Percentiles rank a stretch among this genome's conserved stretches.
phyloP scores from a whole-genome alignment of 176 grass and related monocot genomes.

The Musa troglodytarum region DNA sequence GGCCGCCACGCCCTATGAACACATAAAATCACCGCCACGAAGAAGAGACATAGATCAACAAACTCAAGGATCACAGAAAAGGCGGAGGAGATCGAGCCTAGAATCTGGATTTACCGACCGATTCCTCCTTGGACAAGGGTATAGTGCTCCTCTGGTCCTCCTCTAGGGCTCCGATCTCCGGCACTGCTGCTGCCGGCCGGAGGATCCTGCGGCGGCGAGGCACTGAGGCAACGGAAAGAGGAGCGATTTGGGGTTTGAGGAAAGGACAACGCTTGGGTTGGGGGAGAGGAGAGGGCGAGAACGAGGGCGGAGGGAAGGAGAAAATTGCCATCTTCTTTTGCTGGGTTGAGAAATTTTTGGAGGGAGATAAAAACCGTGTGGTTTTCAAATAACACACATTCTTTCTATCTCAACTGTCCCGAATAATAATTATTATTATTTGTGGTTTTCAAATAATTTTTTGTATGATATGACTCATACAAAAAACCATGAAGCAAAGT shows the following conservation, averaged over 20 bases:
- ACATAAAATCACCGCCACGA: neutral
- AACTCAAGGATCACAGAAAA: neutral
- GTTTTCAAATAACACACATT: neutral
- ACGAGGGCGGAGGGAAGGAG: neutral
- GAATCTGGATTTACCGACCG: slow-evolving; percentile 1
- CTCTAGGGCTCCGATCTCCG: slow-evolving; percentile 18
- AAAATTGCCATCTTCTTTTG: slow-evolving; percentile 10
- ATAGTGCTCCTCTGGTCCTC: slow-evolving; percentile 8
- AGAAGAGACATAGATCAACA: neutral
- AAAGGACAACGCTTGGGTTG: neutral
- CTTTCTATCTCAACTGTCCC: too few relatives aligned
- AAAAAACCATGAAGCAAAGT: too few relatives aligned
- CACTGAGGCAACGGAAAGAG: slow-evolving; percentile 6
- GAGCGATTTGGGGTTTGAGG: neutral
- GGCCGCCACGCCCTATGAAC: slow-evolving; percentile 40
- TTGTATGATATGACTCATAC: too few relatives aligned
- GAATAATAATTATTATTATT: too few relatives aligned
- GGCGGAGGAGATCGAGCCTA: too few relatives aligned
- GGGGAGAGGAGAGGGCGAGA: neutral
- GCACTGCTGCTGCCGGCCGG: slow-evolving; percentile 8
- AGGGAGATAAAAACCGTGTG: slow-evolving; percentile 11
- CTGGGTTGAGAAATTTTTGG: slow-evolving; percentile 5
- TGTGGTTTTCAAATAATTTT: too few relatives aligned
- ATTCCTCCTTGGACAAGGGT: slow-evolving; percentile 1
- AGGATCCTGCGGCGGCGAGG: slow-evolving; percentile 5